Base-by-base conservation (phyloP, 108 stramenopile genomes). In the Skeletonema marinoi region DNA sequence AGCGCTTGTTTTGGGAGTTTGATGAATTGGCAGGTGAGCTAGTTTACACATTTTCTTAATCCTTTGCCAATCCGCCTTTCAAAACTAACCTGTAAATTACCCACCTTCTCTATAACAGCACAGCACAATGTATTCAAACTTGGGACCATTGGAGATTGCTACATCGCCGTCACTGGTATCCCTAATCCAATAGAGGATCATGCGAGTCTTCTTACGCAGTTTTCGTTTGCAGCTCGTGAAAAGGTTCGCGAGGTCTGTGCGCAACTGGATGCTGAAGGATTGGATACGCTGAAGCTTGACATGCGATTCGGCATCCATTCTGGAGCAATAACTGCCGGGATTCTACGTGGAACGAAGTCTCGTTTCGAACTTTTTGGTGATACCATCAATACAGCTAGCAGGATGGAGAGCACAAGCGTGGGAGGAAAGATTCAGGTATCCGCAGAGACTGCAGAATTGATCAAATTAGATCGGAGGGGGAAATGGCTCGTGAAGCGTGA, bases 291-390 rank as follows among this genome's bases (percentile, higher is more conserved):
- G 9, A 81, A 83, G 50, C 70, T 90, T 51, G 77, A 70, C 65
- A 71, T 88, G 77, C 72, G 89, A 41, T 78, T 86, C 59, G 89
- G 89, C 11, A 78, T 88, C 16, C 87, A 88, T 56, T 79, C 77
- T 36, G 89, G 89, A 14, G 81, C 83, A 19, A 86, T 82, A 13
- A 88, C 86, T 12, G 89, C 89, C 4, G 89, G 89, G 0, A 86
- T 90, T 12, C 38, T 90, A 60, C 80, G 89, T 1, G 87, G 89
- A 42, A 78, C 78, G 14, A 86, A 83, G 39, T 79, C 86, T 16
- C 83, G 87, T 14, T 90, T 88, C 25, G 81, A 85, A 59, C 58
- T 89, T 3, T 89, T 88, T 65, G 87, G 87, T 10, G 87, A 88
- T 60, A 88, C 88, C 1, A 81, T 88, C 59, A 89, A 89, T 65